phyloP scores from a whole-genome alignment of 2,329 filamentous ascomycete genomes.

The Fragosphaeria purpurea region DNA sequence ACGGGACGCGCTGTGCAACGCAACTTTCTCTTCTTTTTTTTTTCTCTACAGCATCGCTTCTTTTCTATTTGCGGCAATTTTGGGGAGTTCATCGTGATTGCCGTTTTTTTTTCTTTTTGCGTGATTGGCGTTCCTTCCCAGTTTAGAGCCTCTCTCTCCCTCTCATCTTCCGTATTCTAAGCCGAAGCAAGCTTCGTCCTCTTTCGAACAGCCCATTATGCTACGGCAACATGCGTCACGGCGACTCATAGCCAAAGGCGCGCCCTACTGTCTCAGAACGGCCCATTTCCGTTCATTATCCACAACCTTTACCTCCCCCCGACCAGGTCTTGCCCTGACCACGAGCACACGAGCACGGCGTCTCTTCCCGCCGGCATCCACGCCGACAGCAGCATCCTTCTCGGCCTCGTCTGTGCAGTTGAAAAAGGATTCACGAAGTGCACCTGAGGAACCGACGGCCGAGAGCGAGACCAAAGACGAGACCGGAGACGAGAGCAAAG shows the following conservation, averaged over 20 bases:
- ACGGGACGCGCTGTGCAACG: neutral
- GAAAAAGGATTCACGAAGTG: slow-evolving; percentile 15
- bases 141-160: neutral
- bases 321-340: neutral
- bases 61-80: too few species aligned
- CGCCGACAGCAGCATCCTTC: neutral
- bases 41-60: neutral
- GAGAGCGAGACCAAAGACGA: slow-evolving; percentile 13
- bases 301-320: neutral
- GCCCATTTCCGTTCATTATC: slow-evolving; percentile 5
- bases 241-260: slow-evolving; percentile 9
- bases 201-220: slow-evolving; percentile 8
- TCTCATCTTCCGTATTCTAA: slow-evolving; percentile 1
- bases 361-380: too few species aligned
- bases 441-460: slow-evolving; percentile 12
- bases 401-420: slow-evolving; percentile 8
- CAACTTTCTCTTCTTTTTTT: neutral
- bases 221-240: slow-evolving; percentile 13
- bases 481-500: slow-evolving; percentile 2
- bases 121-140: neutral
- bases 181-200: slow-evolving; percentile 3
- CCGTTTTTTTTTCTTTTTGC: neutral
- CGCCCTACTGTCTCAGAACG: neutral
- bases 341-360: too few species aligned
- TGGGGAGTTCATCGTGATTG: too few species aligned